These are phyloP conservation scores for Pseudocercospora eumusae DNA, from an alignment of 2,329 filamentous ascomycete species.

Conservation along the genomic window DNA sequence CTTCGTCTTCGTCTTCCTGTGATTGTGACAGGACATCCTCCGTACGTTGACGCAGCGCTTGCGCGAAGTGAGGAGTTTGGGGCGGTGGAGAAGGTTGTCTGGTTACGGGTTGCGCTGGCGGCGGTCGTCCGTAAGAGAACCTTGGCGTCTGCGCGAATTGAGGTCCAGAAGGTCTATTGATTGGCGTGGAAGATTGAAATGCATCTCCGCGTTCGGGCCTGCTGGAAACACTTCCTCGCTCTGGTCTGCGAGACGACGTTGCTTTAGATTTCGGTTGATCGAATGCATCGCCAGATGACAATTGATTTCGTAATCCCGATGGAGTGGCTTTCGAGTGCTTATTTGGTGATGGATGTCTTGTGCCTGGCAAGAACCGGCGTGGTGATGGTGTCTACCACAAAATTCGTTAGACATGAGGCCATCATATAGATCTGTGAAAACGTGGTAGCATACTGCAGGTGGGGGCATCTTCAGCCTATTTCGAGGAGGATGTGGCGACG, in stretches of 20 bases:
- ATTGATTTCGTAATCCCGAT: conserved; percentile 10
- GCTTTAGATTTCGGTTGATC: neutral
- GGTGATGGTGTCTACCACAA: conserved; percentile 35
- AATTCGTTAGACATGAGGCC: neutral
- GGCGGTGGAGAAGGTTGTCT: conserved; percentile 20
- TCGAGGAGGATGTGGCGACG: conserved; percentile 10
- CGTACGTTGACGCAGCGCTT: conserved; percentile 22
- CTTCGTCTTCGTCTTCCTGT: conserved; percentile 23
- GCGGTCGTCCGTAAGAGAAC: conserved; percentile 26
- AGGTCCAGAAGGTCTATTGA: conserved; percentile 2
- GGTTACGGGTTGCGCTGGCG: conserved; percentile 6
- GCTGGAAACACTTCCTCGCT: no score
- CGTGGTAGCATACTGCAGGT: conserved; percentile 5
- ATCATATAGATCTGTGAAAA: neutral
- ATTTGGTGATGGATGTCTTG: conserved; percentile 20
- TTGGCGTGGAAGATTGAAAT: conserved; percentile 1
- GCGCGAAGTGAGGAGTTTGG: conserved; percentile 13
- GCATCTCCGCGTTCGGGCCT: conserved; percentile 15
- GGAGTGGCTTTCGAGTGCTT: conserved; percentile 23
- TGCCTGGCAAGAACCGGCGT: conserved; percentile 31
- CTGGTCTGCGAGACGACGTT: neutral
- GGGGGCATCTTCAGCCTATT: conserved; percentile 25
- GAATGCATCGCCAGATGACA: conserved; percentile 14
- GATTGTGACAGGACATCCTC: conserved; percentile 31
- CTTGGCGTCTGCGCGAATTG: conserved; percentile 37